A percentile compares a stretch with the other conserved stretches of the same genome.
Conservation (phyloP, 2,329 filamentous ascomycete species). For the Aspergillus quadricinctus region DNA sequence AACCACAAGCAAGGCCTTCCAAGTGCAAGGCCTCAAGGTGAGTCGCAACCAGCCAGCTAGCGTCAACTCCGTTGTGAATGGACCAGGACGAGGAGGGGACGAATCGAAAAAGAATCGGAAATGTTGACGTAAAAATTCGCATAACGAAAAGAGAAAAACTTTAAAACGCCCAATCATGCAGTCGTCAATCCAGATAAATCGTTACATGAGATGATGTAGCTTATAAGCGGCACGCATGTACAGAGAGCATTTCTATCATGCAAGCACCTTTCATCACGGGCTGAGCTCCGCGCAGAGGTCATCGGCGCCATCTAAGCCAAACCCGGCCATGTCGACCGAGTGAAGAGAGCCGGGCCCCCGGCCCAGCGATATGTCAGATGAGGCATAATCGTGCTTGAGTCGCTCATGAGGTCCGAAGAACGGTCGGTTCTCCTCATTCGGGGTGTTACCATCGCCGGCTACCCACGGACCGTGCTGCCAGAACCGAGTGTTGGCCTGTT, state of each 20-base stretch:
- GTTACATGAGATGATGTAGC: constrained; percentile 36
- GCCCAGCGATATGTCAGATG: constrained; percentile 41
- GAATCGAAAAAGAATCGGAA: constrained; percentile 5
- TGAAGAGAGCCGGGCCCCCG: constrained; percentile 41
- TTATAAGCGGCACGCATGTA: constrained; percentile 25
- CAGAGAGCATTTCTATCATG: constrained; percentile 6
- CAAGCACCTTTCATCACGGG: constrained; percentile 24
- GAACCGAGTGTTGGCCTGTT: constrained; percentile 43
- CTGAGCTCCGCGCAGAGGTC: constrained; percentile 35
- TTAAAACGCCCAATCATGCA: constrained; percentile 39
- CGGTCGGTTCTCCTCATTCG: constrained; percentile 39
- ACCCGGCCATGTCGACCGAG: constrained; percentile 44
- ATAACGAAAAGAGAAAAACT: constrained; percentile 18
- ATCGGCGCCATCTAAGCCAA: constrained; percentile 37
- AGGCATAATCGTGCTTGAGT: constrained; percentile 42
- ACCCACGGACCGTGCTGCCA: constrained; percentile 42
- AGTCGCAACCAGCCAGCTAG: constrained; percentile 32
- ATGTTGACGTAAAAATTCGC: constrained; percentile 14
- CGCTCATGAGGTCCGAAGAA: constrained; percentile 43
- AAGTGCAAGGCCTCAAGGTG: constrained; percentile 25
- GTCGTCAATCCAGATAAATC: constrained; percentile 38
- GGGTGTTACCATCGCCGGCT: constrained; percentile 39
- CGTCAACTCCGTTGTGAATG: constrained; percentile 24
- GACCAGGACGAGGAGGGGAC: neutral
- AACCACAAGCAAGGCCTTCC: neutral